Conservation (phyloP, 805 yeast species). For the Yamadazyma phyllophila region DNA sequence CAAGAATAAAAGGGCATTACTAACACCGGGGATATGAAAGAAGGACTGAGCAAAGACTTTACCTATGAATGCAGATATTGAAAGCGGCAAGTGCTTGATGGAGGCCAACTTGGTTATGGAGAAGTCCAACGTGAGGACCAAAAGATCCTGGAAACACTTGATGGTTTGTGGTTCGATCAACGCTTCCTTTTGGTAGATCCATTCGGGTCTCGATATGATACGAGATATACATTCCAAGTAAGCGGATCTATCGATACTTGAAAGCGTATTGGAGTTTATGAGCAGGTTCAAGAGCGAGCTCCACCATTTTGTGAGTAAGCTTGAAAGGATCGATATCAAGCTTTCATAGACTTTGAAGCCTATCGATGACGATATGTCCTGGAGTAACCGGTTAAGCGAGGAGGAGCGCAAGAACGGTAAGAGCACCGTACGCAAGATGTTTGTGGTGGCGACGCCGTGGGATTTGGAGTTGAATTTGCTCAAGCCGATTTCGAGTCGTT, state of each 20-base stretch:
- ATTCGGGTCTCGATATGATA: constrained; percentile 46
- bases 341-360: constrained; percentile 26
- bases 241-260: constrained; percentile 49
- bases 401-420: constrained; percentile 41
- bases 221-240: constrained; percentile 55
- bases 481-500: constrained; percentile 43
- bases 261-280: constrained; percentile 22
- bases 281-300: constrained; percentile 35
- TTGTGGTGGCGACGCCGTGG: constrained; percentile 39
- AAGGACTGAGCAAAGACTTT: constrained; percentile 67
- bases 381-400: not conserved
- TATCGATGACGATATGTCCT: constrained; percentile 1
- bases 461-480: constrained; percentile 40
- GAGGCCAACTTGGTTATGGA: constrained; percentile 47
- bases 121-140: constrained; percentile 54
- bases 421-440: constrained; percentile 46
- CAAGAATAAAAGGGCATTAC: constrained; percentile 55
- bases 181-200: constrained; percentile 29
- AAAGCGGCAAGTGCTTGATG: constrained; percentile 51
- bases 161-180: constrained; percentile 17
- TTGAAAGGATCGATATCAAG: constrained; percentile 29
- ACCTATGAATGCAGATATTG: constrained; percentile 65
- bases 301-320: constrained; percentile 53
- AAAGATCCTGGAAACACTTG: constrained; percentile 27
- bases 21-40: constrained; percentile 52